These are phyloP conservation scores for Penicillium ochrochloron DNA, from an alignment of 495 filamentous ascomycete species.

Conservation along the genomic window DNA sequence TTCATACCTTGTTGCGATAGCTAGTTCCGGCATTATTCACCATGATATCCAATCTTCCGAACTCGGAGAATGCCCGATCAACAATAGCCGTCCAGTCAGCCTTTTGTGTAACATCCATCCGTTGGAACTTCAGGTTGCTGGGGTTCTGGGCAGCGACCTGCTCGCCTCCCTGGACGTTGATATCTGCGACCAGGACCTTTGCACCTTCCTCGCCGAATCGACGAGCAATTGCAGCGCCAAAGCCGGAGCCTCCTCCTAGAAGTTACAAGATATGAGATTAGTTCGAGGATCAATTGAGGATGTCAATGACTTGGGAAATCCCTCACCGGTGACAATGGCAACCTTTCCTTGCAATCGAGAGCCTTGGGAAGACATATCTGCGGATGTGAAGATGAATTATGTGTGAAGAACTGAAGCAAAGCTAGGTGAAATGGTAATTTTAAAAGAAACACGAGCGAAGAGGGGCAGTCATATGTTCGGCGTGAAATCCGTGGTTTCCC, in stretches of 20 bases:
- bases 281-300: background rate
- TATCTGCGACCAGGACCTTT: conserved; percentile 61
- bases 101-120: conserved; percentile 55
- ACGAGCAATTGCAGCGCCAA: conserved; percentile 60
- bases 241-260: conserved; percentile 59
- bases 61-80: conserved; percentile 49
- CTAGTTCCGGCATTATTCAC: conserved; percentile 75
- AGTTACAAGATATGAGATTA: background rate
- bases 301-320: background rate
- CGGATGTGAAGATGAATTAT: background rate
- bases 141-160: conserved; percentile 48
- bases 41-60: conserved; percentile 59
- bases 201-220: conserved; percentile 63
- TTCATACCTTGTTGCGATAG: conserved; percentile 65
- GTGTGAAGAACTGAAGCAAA: background rate
- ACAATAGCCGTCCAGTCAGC: conserved; percentile 55
- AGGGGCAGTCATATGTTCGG: conserved; percentile 25
- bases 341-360: conserved; percentile 79
- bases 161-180: conserved; percentile 58
- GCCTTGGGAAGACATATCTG: conserved; percentile 28
- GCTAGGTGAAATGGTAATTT: background rate
- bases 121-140: conserved; percentile 47
- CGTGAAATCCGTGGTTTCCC: conserved; percentile 31
- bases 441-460: background rate
- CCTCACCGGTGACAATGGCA: conserved; percentile 81